A percentile compares a stretch with the other conserved stretches of the same genome.
These are phyloP conservation scores for Quercus parvula DNA, from an alignment of 306 rosid genomes.

Conservation along the genomic window DNA sequence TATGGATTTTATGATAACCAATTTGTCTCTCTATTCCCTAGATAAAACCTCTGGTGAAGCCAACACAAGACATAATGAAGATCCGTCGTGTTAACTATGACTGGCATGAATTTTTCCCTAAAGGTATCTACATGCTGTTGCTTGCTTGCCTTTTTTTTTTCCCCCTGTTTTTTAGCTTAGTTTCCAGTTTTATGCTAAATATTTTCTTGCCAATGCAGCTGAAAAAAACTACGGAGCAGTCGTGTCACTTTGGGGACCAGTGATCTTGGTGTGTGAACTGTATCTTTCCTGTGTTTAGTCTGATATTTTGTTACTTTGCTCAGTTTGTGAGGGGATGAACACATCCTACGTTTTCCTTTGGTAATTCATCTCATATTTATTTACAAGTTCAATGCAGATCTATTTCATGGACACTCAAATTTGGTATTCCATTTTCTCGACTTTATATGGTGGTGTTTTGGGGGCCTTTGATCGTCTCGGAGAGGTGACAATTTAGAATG, in stretches of 20 bases:
- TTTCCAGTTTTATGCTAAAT: conserved; percentile 25
- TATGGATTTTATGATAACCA: conserved; percentile 9
- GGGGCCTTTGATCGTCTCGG: conserved; percentile 98
- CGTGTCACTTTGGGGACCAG: conserved; percentile 77
- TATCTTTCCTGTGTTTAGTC: conserved; percentile 15
- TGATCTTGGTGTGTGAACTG: conserved; percentile 58
- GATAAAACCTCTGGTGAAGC: conserved; percentile 87
- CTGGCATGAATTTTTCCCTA: conserved; percentile 95
- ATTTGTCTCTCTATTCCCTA: conserved; percentile 27
- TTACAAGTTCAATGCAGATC: conserved; percentile 53
- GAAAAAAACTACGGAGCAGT: conserved; percentile 70
- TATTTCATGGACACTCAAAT: conserved; percentile 98
- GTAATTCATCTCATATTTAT: conserved; percentile 16
- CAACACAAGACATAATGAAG: conserved; percentile 84
- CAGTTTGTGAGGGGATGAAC: conserved; percentile 15
- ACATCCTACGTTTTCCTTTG: conserved; percentile 5
- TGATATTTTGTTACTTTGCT: conserved; percentile 16
- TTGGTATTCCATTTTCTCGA: conserved; percentile 86
- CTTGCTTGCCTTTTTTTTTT: conserved; percentile 7
- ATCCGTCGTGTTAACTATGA: conserved; percentile 58
- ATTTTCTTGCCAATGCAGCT: conserved; percentile 52
- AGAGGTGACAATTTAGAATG: conserved; percentile 53
- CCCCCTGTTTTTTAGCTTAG: not conserved
- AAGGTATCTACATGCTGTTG: conserved; percentile 43
- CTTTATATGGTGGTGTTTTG: conserved; percentile 79